Conservation (phyloP, 2,329 filamentous ascomycete species). For the Trichoderma citrinoviride region DNA sequence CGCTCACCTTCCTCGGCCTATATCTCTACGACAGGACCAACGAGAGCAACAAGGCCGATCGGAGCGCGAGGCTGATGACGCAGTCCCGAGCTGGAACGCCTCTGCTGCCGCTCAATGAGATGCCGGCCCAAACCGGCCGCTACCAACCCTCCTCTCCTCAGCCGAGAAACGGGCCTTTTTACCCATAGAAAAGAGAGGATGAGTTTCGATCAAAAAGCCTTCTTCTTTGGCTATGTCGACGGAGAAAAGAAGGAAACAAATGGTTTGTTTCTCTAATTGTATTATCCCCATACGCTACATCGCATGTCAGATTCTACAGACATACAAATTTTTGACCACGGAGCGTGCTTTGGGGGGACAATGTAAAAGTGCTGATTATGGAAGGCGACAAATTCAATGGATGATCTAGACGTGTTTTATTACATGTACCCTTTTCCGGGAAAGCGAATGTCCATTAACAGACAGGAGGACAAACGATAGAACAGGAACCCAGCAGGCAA, state of each 20-base stretch:
- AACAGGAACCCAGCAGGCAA: background rate
- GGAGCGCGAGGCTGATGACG: slow-evolving; percentile 67
- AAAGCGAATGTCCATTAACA: background rate
- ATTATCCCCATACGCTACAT: background rate
- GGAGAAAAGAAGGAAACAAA: background rate
- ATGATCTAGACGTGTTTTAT: background rate
- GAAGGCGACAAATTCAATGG: background rate
- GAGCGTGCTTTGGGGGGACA: background rate
- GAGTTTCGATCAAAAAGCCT: background rate
- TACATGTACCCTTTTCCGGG: background rate
- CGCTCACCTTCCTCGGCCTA: slow-evolving; percentile 83
- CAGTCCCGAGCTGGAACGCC: slow-evolving; percentile 39
- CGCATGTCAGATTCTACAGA: background rate
- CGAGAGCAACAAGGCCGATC: slow-evolving; percentile 83
- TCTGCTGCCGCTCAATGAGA: slow-evolving; percentile 64
- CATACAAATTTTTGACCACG: background rate
- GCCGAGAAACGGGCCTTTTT: slow-evolving; percentile 22
- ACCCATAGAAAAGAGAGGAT: background rate
- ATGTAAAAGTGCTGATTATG: background rate
- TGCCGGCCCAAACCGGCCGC: slow-evolving; percentile 28
- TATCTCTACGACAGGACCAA: slow-evolving; percentile 95
- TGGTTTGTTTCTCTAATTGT: background rate
- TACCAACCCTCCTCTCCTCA: slow-evolving; percentile 27
- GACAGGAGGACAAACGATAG: background rate
- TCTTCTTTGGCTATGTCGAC: background rate